Evolutionary conservation across 495 filamentous ascomycete genomes (phyloP), one percentile per base, ranked within the genome.

Genomic region (Neurospora sp.): DNA sequence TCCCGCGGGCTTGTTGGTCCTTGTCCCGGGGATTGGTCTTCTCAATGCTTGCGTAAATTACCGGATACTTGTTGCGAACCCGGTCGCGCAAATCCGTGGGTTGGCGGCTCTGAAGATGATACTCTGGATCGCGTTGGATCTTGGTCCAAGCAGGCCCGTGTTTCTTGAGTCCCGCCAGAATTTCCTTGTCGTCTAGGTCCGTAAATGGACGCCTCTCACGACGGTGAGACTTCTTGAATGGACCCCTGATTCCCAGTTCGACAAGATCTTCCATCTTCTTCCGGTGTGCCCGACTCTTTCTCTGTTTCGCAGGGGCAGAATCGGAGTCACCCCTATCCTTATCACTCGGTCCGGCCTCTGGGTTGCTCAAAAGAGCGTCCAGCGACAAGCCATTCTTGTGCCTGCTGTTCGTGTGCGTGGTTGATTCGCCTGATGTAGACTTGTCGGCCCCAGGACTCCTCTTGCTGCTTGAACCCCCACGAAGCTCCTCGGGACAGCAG

Each of bases 11-110:
- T 60, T 60, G 54, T 18, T 66, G 54, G 27, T 74, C 76, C 71
- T 80, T 82, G 70, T 82, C 80, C 72, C 90, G 84, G 38, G 83
- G 78, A 18, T 79, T 78, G 20, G 85, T 86, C 78, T 92, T 96
- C 69, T 90, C 87, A 37, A 85, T 85, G 69, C 78, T 73, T 23
- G 79, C 76, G 74, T 85, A 87, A 60, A 84, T 82, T 44, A 92
- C 88, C 8, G 93, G 93, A 75, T 91, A 94, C 71, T 91, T 91
- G 74, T 92, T 94, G 23, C 94, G 87, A 71, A 96, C 91, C 8
- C 93, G 87, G 80, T 97, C 94, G 70, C 94, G 85, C 14, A 97
- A 83, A 78, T 97, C 93, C 6, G 92, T 94, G 3, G 93, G 89
- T 44, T 89, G 87, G 72, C 94, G 87, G 77, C 85, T 88, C 10